Percentiles rank a stretch among this genome's conserved stretches.
Conservation (phyloP, 2,329 filamentous ascomycete species). For the Aspergillus niger region DNA sequence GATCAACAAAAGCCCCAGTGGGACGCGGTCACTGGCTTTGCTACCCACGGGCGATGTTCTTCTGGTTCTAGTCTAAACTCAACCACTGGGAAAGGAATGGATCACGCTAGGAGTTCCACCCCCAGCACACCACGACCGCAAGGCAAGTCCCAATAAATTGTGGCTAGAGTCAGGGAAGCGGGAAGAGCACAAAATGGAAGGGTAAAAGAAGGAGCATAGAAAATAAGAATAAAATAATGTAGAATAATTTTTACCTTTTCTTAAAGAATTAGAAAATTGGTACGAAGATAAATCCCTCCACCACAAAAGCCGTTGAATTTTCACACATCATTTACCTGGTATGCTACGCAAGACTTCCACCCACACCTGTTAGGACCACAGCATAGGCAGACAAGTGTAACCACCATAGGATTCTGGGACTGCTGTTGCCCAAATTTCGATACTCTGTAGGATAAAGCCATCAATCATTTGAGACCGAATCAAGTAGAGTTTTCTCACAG, state of each 20-base stretch:
- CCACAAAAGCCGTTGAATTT: background rate
- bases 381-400: background rate
- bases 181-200: background rate
- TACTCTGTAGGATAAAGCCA: background rate
- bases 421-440: background rate
- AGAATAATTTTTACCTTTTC: background rate
- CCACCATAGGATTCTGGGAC: no score
- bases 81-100: constrained; percentile 21
- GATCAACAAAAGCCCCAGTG: constrained; percentile 25
- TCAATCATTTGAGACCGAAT: background rate
- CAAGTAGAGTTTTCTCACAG: background rate
- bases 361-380: background rate
- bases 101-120: constrained; percentile 26
- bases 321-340: background rate
- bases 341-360: background rate
- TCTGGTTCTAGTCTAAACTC: constrained; percentile 21
- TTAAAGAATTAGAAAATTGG: background rate
- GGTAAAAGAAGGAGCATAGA: background rate
- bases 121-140: constrained; percentile 15
- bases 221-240: background rate
- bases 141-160: constrained; percentile 7
- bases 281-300: background rate
- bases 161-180: background rate
- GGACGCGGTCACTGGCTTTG: constrained; percentile 19
- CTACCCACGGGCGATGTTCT: constrained; percentile 17